phyloP scores from a whole-genome alignment of 1,284 basidiomycete genomes.

The Golubevia pallescens region DNA sequence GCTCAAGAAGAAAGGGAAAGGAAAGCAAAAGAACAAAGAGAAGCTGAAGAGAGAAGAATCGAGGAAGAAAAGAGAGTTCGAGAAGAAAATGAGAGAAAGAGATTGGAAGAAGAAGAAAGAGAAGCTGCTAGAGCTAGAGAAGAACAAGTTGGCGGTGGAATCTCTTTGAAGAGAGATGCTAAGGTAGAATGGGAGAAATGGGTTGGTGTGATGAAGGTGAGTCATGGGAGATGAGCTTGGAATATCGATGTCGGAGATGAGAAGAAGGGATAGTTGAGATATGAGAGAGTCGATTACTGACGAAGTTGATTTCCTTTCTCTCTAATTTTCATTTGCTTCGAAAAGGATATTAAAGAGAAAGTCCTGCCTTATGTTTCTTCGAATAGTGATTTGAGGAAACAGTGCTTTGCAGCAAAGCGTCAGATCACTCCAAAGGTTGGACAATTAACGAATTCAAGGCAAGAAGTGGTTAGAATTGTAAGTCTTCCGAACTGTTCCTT shows the following conservation, averaged over 20 bases:
- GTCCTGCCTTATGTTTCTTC: slow-evolving; percentile 78
- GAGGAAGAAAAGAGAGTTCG: slow-evolving; percentile 39
- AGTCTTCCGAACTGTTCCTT: slow-evolving; percentile 56
- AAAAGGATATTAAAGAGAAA: slow-evolving; percentile 77
- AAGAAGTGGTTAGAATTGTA: slow-evolving; percentile 77
- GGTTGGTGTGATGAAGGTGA: slow-evolving; percentile 30
- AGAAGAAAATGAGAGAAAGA: slow-evolving; percentile 13
- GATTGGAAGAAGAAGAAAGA: slow-evolving; percentile 22
- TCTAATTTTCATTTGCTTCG: no score
- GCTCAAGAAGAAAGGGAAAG: slow-evolving; percentile 46
- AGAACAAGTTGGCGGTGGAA: slow-evolving; percentile 24
- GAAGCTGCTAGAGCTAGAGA: no score
- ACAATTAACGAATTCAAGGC: slow-evolving; percentile 81
- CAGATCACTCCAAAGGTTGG: slow-evolving; percentile 89
- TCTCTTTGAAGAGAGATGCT: slow-evolving; percentile 10
- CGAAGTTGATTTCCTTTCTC: no score
- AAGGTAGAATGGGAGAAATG: slow-evolving; percentile 37
- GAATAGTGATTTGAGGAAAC: slow-evolving; percentile 68
- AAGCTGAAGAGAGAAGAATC: slow-evolving; percentile 40
- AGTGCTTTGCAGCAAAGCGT: slow-evolving; percentile 73
- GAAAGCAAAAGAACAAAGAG: slow-evolving; percentile 30
- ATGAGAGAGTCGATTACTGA: no score
- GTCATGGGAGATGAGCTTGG: no score
- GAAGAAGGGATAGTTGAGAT: no score
- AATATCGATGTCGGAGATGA: no score